phyloP scores from a whole-genome alignment of 371 early-diverging fungal genomes.

The Nematocida minor region DNA sequence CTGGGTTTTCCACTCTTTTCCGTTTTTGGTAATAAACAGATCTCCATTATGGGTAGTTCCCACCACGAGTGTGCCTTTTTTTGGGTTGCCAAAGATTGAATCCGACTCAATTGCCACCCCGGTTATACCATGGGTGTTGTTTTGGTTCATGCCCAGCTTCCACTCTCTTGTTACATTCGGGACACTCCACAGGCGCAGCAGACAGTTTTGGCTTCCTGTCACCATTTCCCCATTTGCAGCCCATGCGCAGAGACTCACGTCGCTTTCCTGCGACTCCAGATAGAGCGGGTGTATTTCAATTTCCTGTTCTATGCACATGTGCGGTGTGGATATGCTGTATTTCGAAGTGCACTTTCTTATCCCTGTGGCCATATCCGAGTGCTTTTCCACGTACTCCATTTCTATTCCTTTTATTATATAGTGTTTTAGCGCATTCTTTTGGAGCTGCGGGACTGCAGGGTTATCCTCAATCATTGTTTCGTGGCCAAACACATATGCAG shows the following conservation, averaged over 20 bases:
- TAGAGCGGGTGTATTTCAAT: conserved; percentile 28
- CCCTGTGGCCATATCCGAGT: not conserved
- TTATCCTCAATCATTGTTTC: conserved; percentile 46
- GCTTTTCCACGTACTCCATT: conserved; percentile 50
- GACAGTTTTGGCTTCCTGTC: conserved; percentile 43
- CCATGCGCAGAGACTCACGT: conserved; percentile 51
- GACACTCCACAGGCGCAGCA: conserved; percentile 5
- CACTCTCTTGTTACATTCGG: conserved; percentile 20
- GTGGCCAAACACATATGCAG: conserved; percentile 44
- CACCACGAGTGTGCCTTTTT: conserved; percentile 3
- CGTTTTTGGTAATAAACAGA: conserved; percentile 25
- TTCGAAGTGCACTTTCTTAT: conserved; percentile 28
- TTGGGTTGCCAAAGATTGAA: conserved; percentile 2
- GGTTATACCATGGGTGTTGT: conserved; percentile 42
- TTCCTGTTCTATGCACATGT: conserved; percentile 45
- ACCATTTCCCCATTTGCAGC: conserved; percentile 37
- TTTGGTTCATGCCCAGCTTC: conserved; percentile 37
- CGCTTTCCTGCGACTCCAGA: conserved; percentile 30
- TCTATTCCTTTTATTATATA: conserved; percentile 50
- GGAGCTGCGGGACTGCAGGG: conserved; percentile 7
- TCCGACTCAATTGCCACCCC: conserved; percentile 45
- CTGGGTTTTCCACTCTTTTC: conserved; percentile 9
- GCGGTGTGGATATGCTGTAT: conserved; percentile 29
- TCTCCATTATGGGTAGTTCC: conserved; percentile 39
- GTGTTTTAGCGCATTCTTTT: conserved; percentile 24